Evolutionary conservation across 108 stramenopile genomes (phyloP).

Genomic region (Parietichytrium sp.): DNA sequence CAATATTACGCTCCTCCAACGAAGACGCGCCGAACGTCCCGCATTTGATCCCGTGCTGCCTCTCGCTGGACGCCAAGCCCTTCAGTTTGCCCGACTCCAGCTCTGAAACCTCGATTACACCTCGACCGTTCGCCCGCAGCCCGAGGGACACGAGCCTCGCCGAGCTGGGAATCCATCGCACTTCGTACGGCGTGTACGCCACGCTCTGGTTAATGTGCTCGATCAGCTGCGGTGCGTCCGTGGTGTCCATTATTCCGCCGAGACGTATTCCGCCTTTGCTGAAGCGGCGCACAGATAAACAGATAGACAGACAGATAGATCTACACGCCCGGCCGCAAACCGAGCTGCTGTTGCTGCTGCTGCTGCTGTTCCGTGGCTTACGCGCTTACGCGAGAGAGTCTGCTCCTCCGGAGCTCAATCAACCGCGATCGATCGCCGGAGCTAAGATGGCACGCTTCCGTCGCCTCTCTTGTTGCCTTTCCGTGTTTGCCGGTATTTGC

Average conservation of each 20-base stretch:
- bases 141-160: conserved; percentile 68
- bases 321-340: too few relatives aligned
- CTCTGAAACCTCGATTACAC: conserved; percentile 70
- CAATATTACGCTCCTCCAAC: conserved; percentile 68
- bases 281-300: too few relatives aligned
- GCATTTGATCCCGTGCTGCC: conserved; percentile 75
- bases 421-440: too few relatives aligned
- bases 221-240: conserved; percentile 81
- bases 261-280: too few relatives aligned
- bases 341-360: too few relatives aligned
- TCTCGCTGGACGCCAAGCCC: conserved; percentile 38
- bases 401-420: too few relatives aligned
- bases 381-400: too few relatives aligned
- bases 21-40: conserved; percentile 79
- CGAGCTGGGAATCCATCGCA: conserved; percentile 72
- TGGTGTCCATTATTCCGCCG: conserved; percentile 68
- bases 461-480: too few relatives aligned
- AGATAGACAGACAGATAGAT: too few relatives aligned
- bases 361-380: too few relatives aligned
- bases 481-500: too few relatives aligned
- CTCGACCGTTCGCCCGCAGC: conserved; percentile 69
- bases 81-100: conserved; percentile 66
- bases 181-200: conserved; percentile 73
- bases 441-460: too few relatives aligned
- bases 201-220: conserved; percentile 72